These are phyloP conservation scores for Hebeloma cylindrosporum DNA, from an alignment of 768 basidiomycete species.

Conservation along the genomic window DNA sequence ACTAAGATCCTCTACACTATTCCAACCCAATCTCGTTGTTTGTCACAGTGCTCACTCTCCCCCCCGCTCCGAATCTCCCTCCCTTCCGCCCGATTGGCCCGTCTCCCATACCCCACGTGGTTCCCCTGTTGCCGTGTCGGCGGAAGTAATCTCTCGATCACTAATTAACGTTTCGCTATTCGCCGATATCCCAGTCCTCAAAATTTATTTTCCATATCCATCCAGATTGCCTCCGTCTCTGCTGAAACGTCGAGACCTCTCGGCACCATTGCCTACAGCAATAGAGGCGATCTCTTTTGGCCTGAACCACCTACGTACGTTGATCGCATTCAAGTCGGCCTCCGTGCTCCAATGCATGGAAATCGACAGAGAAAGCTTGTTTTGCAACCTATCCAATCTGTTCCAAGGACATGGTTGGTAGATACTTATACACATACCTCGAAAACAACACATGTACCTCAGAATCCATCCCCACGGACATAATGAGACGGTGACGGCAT, in stretches of 20 bases:
- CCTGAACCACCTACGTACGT: too few relatives aligned
- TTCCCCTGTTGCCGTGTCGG: slow-evolving; percentile 41
- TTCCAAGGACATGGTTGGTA: background rate
- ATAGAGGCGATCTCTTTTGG: too few relatives aligned
- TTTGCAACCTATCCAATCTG: slow-evolving; percentile 6
- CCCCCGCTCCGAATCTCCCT: slow-evolving; percentile 46
- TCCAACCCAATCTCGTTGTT: slow-evolving; percentile 17
- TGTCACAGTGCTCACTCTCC: slow-evolving; percentile 17
- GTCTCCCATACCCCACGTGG: slow-evolving; percentile 39
- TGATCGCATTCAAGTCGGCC: too few relatives aligned
- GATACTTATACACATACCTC: background rate
- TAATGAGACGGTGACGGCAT: slow-evolving; percentile 27
- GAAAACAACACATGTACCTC: slow-evolving; percentile 2
- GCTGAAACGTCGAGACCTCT: slow-evolving; percentile 10
- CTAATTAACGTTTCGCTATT: slow-evolving; percentile 13
- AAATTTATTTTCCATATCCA: slow-evolving; percentile 16
- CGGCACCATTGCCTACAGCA: too few relatives aligned
- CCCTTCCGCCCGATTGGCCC: slow-evolving; percentile 49
- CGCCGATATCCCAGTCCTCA: slow-evolving; percentile 10
- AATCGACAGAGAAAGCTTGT: background rate
- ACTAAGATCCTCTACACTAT: slow-evolving; percentile 27
- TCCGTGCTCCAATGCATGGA: too few relatives aligned
- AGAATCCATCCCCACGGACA: slow-evolving; percentile 14
- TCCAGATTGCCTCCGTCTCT: slow-evolving; percentile 11
- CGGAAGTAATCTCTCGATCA: slow-evolving; percentile 35